Percentiles rank a stretch among this genome's conserved stretches.
phyloP scores from a whole-genome alignment of 2,329 filamentous ascomycete genomes.

The Colletotrichum abscissum region DNA sequence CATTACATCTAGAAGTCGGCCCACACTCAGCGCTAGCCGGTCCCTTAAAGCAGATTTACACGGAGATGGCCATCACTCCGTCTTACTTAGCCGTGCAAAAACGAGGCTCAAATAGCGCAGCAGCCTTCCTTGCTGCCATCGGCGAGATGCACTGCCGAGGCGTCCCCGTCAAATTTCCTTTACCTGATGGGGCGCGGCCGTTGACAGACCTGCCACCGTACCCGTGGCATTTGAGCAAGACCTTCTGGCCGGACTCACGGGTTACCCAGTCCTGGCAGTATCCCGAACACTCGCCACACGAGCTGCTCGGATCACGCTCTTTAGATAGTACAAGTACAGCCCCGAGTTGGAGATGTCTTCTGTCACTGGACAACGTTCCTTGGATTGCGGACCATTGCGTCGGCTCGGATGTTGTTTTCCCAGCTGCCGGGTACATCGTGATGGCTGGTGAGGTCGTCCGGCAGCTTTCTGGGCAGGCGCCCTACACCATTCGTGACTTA shows the following conservation, averaged over 20 bases:
- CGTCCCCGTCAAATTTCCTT: slow-evolving; percentile 7
- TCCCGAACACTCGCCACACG: slow-evolving; percentile 39
- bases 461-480: neutral
- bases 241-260: slow-evolving; percentile 39
- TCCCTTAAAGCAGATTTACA: slow-evolving; percentile 49
- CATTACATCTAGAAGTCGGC: slow-evolving; percentile 37
- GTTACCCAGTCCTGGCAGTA: slow-evolving; percentile 40
- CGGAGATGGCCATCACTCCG: slow-evolving; percentile 59
- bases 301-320: slow-evolving; percentile 44
- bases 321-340: slow-evolving; percentile 44
- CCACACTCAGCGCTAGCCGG: slow-evolving; percentile 32
- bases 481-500: neutral
- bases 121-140: slow-evolving; percentile 55
- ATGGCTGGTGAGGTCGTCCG: slow-evolving; percentile 44
- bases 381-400: slow-evolving; percentile 60
- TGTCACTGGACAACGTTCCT: slow-evolving; percentile 50
- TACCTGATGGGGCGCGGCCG: neutral
- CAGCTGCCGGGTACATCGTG: slow-evolving; percentile 54
- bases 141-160: slow-evolving; percentile 48
- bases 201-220: slow-evolving; percentile 41
- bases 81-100: slow-evolving; percentile 59
- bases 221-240: slow-evolving; percentile 39
- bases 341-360: slow-evolving; percentile 54
- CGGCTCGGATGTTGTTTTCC: slow-evolving; percentile 51
- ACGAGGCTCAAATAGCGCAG: slow-evolving; percentile 62